A percentile compares a stretch with the other conserved stretches of the same genome.
phyloP scores from a whole-genome alignment of 495 filamentous ascomycete genomes.

The Penicillium daleae region DNA sequence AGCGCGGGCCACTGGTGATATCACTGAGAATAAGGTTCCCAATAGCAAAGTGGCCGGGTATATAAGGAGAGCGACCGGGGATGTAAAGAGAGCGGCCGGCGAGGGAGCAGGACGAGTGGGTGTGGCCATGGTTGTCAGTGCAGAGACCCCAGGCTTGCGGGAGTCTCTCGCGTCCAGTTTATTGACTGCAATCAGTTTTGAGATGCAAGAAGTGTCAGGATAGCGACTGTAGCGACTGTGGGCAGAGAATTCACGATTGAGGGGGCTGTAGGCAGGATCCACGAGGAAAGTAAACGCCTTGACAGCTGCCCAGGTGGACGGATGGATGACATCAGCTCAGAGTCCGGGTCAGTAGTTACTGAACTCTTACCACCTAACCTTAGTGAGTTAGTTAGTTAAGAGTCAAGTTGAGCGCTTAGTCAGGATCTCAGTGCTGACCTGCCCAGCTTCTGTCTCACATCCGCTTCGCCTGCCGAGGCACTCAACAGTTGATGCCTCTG shows the following conservation, averaged over 20 bases:
- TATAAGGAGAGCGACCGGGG: slow-evolving; percentile 52
- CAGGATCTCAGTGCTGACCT: no score
- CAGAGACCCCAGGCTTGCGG: slow-evolving; percentile 8
- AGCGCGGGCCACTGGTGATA: slow-evolving; percentile 67
- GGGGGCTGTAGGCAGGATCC: not conserved
- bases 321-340: slow-evolving; percentile 29
- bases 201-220: not conserved
- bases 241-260: not conserved
- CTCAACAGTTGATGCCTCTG: slow-evolving; percentile 9
- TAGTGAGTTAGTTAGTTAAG: no score
- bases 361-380: no score
- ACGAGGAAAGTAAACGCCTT: slow-evolving; percentile 9
- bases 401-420: no score
- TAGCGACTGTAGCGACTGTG: not conserved
- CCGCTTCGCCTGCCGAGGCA: slow-evolving; percentile 26
- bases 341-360: no score
- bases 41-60: slow-evolving; percentile 79
- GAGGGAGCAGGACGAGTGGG: slow-evolving; percentile 26
- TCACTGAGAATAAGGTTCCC: slow-evolving; percentile 76
- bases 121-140: slow-evolving; percentile 28
- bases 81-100: slow-evolving; percentile 58
- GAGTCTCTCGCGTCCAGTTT: not conserved
- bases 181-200: not conserved
- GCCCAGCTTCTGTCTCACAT: no score
- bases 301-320: slow-evolving; percentile 16